These are phyloP conservation scores for Hanseniaspora clermontiae DNA, from an alignment of 805 yeast genomes.

Conservation along the genomic window DNA sequence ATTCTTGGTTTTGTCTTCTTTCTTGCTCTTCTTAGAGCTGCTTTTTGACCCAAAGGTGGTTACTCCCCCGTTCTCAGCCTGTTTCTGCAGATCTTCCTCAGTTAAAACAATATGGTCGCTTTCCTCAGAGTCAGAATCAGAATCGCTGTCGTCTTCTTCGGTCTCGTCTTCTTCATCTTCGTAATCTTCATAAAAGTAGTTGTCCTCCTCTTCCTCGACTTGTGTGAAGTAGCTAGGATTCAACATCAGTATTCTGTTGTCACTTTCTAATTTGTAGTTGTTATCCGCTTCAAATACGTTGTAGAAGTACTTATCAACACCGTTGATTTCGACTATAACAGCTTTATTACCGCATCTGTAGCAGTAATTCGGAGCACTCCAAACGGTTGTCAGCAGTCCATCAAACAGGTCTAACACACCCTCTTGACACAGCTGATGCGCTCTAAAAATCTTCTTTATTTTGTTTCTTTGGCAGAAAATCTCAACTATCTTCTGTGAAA, in stretches of 20 bases:
- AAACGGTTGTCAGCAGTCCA: slow-evolving; percentile 85
- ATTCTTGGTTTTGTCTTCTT: neutral
- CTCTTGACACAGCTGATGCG: slow-evolving; percentile 93
- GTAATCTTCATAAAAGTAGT: neutral
- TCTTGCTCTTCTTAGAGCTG: neutral
- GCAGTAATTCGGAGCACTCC: slow-evolving; percentile 98
- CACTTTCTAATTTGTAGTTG: slow-evolving; percentile 48
- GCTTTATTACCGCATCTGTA: slow-evolving; percentile 96
- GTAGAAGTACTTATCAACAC: slow-evolving; percentile 55
- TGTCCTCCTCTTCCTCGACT: slow-evolving; percentile 9
- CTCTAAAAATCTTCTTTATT: slow-evolving; percentile 73
- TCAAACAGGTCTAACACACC: slow-evolving; percentile 88
- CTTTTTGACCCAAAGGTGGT: neutral
- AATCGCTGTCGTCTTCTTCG: slow-evolving; percentile 4
- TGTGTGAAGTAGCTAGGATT: slow-evolving; percentile 13
- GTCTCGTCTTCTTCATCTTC: slow-evolving; percentile 4
- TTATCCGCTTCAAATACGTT: slow-evolving; percentile 97
- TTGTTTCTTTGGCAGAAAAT: slow-evolving; percentile 68
- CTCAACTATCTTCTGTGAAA: slow-evolving; percentile 82
- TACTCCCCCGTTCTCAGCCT: neutral
- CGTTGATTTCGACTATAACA: slow-evolving; percentile 79
- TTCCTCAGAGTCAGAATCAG: slow-evolving; percentile 12
- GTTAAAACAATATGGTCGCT: slow-evolving; percentile 19
- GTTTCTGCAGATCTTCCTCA: slow-evolving; percentile 13
- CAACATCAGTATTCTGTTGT: slow-evolving; percentile 5